Percentiles rank a stretch among this genome's conserved stretches.
These are phyloP conservation scores for Yamadazyma endophytica DNA, from an alignment of 805 yeast species.

Conservation along the genomic window DNA sequence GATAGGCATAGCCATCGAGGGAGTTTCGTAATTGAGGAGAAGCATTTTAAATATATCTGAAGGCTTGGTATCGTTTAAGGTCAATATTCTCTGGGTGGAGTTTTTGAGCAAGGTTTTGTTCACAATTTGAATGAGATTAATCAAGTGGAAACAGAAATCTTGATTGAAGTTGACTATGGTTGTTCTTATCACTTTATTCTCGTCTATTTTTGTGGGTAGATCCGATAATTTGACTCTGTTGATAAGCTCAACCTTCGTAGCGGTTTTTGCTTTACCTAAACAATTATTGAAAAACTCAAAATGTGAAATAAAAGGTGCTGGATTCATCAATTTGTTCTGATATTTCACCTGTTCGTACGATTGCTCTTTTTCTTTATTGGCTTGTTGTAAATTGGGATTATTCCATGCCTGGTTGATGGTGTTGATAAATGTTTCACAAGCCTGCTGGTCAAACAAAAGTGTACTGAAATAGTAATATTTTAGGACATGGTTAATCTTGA, in stretches of 20 bases:
- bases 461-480: conserved; percentile 74
- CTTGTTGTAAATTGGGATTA: conserved; percentile 28
- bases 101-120: conserved; percentile 61
- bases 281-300: conserved; percentile 38
- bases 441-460: conserved; percentile 71
- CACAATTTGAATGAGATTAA: conserved; percentile 50
- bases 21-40: conserved; percentile 55
- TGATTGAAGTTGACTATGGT: conserved; percentile 26
- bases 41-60: conserved; percentile 56
- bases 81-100: conserved; percentile 63
- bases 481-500: conserved; percentile 69
- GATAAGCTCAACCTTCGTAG: conserved; percentile 19
- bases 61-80: conserved; percentile 59
- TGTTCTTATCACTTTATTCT: conserved; percentile 15
- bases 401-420: conserved; percentile 31
- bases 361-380: conserved; percentile 8
- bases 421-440: conserved; percentile 30
- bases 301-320: conserved; percentile 25
- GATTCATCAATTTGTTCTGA: conserved; percentile 40
- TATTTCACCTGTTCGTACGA: conserved; percentile 31
- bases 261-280: conserved; percentile 9
- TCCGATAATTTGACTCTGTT: conserved; percentile 25
- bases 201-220: conserved; percentile 22
- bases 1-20: conserved; percentile 61
- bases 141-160: conserved; percentile 45